These are phyloP conservation scores for Lecanoromycetidae sp. DNA, from an alignment of 2,329 filamentous ascomycete species.

Conservation along the genomic window DNA sequence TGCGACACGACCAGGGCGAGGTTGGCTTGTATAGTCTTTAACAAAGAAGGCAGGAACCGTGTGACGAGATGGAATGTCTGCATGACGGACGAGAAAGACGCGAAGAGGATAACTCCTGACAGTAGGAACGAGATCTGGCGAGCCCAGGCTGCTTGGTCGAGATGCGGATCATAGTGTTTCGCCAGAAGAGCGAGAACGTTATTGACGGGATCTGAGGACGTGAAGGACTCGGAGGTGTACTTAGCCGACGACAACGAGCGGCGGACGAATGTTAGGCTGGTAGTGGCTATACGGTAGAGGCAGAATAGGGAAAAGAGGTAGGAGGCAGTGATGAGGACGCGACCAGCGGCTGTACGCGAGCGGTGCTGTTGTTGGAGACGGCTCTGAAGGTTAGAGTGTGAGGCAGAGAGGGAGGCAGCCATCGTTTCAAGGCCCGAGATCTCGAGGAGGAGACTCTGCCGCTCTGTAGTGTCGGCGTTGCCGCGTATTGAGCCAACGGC, in stretches of 20 bases:
- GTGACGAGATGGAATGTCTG: constrained; percentile 76
- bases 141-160: constrained; percentile 73
- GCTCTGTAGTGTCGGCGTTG: constrained; percentile 42
- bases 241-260: constrained; percentile 38
- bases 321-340: constrained; percentile 49
- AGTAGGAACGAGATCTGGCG: constrained; percentile 75
- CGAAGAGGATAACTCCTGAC: constrained; percentile 68
- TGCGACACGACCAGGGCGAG: constrained; percentile 69
- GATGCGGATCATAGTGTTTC: constrained; percentile 69
- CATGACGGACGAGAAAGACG: constrained; percentile 69
- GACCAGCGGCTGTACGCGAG: constrained; percentile 55
- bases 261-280: constrained; percentile 53
- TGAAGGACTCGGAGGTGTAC: constrained; percentile 36
- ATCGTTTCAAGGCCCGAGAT: constrained; percentile 71
- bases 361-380: constrained; percentile 53
- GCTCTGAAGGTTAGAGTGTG: constrained; percentile 50
- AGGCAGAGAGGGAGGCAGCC: constrained; percentile 57
- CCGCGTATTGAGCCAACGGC: constrained; percentile 60
- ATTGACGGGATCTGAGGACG: constrained; percentile 69
- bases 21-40: constrained; percentile 64
- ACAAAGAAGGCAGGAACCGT: constrained; percentile 56
- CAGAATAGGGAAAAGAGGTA: constrained; percentile 71
- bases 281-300: constrained; percentile 68
- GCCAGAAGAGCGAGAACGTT: constrained; percentile 68
- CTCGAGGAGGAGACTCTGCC: constrained; percentile 53